phyloP scores from a whole-genome alignment of 768 basidiomycete genomes.

The Tricholoma furcatifolium region DNA sequence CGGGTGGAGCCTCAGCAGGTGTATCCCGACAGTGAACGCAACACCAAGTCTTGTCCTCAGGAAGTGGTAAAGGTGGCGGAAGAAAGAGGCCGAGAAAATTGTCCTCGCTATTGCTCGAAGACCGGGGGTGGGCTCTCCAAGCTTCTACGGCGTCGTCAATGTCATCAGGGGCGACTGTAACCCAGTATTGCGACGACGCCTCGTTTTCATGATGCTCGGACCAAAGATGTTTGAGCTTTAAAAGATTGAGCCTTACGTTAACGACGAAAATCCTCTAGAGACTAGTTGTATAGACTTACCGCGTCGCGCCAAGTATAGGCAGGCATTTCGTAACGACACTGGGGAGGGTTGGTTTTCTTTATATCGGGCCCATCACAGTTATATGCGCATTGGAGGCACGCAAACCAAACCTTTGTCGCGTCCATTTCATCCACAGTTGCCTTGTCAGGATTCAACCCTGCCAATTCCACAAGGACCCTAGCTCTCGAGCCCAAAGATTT shows the following conservation, averaged over 20 bases:
- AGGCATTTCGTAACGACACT: too few relatives aligned
- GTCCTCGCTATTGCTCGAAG: background rate
- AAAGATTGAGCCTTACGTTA: too few relatives aligned
- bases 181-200: background rate
- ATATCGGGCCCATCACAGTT: too few relatives aligned
- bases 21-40: constrained; percentile 42
- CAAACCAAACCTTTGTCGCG: too few relatives aligned
- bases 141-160: constrained; percentile 2
- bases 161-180: background rate
- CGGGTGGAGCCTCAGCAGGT: constrained; percentile 28
- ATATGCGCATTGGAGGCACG: too few relatives aligned
- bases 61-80: background rate
- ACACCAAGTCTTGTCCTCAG: constrained; percentile 22
- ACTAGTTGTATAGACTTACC: too few relatives aligned
- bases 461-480: too few relatives aligned
- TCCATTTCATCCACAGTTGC: background rate
- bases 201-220: background rate
- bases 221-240: constrained; percentile 10
- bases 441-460: too few relatives aligned
- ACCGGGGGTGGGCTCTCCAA: background rate
- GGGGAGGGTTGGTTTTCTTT: too few relatives aligned
- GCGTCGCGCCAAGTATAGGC: too few relatives aligned
- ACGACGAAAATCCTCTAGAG: too few relatives aligned
- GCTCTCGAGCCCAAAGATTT: too few relatives aligned
- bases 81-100: background rate